Evolutionary conservation across 176 grass and related monocot genomes (phyloP).

Genomic region (bread wheat (Triticum aestivum)): IWGSC_CS_RefSeq_v2.1 NC_057804.1:534213675-534214174

Average conservation of each 20-base stretch:
- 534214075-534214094: neutral
- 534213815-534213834: neutral
- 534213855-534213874: no score
- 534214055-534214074: neutral
- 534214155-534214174: neutral
- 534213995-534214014: neutral
- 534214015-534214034: neutral
- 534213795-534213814: no score
- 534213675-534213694: neutral
- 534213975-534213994: neutral
- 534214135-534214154: neutral
- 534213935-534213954: neutral
- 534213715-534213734: neutral
- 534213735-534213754: neutral
- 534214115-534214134: neutral
- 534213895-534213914: neutral
- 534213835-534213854: neutral
- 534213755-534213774: neutral
- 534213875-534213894: no score
- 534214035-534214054: neutral
- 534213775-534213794: neutral
- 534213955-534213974: slow-evolving; percentile 3
- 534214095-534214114: neutral
- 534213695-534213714: neutral
- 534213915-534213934: neutral